Conservation (phyloP, 495 filamentous ascomycete genomes). For the Amniculicola lignicola region DNA sequence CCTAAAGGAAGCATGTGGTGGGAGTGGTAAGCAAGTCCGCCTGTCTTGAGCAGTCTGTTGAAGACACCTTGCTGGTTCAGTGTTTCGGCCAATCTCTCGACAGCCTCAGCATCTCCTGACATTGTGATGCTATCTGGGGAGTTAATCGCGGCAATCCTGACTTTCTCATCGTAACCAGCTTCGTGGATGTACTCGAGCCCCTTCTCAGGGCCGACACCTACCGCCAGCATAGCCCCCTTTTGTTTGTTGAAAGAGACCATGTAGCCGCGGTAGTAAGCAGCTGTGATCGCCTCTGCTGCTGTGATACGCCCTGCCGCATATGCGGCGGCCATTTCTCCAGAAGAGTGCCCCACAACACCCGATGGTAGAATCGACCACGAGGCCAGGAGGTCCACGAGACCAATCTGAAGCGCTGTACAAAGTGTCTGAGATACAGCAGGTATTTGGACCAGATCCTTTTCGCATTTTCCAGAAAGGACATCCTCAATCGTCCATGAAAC, state of each 20-base stretch:
- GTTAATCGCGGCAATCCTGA: constrained; percentile 20
- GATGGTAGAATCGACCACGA: neutral
- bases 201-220: constrained; percentile 2
- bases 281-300: constrained; percentile 9
- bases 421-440: constrained; percentile 19
- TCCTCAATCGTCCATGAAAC: constrained; percentile 8
- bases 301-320: constrained; percentile 17
- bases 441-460: constrained; percentile 1
- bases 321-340: constrained; percentile 25
- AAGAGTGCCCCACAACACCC: constrained; percentile 17
- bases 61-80: constrained; percentile 4
- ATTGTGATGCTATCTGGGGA: constrained; percentile 20
- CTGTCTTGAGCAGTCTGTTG: constrained; percentile 6
- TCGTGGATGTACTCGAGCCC: neutral
- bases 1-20: constrained; percentile 14
- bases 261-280: constrained; percentile 13
- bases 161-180: neutral
- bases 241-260: neutral
- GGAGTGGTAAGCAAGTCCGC: constrained; percentile 26
- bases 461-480: neutral
- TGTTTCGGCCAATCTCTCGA: neutral
- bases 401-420: constrained; percentile 26
- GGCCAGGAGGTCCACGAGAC: constrained; percentile 11
- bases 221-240: constrained; percentile 18
- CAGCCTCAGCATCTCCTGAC: constrained; percentile 1